Base-by-base conservation (phyloP, 495 filamentous ascomycete genomes). In the Bathelium albidoporum region DNA sequence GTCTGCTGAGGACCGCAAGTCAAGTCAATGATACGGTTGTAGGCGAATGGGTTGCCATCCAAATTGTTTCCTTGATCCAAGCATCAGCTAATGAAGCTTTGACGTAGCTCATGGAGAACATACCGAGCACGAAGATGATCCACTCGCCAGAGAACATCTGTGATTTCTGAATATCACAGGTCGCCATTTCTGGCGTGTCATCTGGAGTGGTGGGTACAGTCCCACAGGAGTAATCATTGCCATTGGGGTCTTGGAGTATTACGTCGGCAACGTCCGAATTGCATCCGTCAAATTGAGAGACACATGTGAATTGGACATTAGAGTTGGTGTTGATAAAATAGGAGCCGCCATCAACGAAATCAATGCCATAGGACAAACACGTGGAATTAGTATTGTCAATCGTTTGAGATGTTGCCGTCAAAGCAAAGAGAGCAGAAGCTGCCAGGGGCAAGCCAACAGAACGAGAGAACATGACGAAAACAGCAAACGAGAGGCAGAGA, bases 301-400 rank as follows among this genome's bases (percentile, higher is more conserved):
- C 62, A 14, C 58, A 28, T 2, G 62, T 67, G 59, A 67, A 67
- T 32, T 45, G 31, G 11, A 28, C 43, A 59, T 58, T 64, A 2
- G 58, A 61, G 16, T 44, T 22, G 58, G 41, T 61, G 59, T 67
- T 59, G 43, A 67, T 64, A 58, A 67, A 67, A 32, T 67, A 67
- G 44, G 39, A 61, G 32, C 59, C 62, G 20, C 62, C 65, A n/a
- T 52, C 55, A 24, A 59, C 36, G 45, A 67, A 61, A 45, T 64
- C 62, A 22, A 67, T 45, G 28, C 65, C 65, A 41, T 32, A 67
- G 3, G 59, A 59, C 2, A 29, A n/a, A 53, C 65, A 64, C 1
- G 20, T 32, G 7, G 65, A 61, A 32, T 64, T 60, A 11, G 32
- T 12, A 63, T 41, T 39, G 32, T 63, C 49, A 55, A 55, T 55